phyloP scores from a whole-genome alignment of 306 rosid species.

The Acacia crassicarpa region DNA sequence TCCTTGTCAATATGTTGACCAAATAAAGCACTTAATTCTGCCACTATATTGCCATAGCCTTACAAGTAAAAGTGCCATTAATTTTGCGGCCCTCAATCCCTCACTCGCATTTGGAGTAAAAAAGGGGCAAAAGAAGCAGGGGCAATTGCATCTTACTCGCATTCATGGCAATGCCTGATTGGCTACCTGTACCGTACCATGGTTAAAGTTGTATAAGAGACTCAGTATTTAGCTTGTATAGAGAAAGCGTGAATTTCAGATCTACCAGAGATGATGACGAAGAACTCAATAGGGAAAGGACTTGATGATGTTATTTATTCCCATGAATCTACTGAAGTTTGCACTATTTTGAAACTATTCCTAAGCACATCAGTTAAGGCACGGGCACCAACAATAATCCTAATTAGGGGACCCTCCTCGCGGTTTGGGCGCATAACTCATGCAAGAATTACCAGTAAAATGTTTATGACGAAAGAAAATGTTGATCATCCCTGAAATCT shows the following conservation, averaged over 20 bases:
- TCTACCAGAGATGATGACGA: background rate
- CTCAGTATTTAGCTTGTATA: background rate
- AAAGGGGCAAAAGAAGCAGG: background rate
- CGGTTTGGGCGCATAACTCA: background rate
- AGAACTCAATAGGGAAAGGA: background rate
- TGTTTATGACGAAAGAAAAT: background rate
- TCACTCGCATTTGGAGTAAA: too few species aligned
- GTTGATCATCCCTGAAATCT: too few species aligned
- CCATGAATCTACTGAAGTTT: background rate
- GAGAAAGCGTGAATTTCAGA: background rate
- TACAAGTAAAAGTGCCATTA: too few species aligned
- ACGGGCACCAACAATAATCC: conserved; percentile 7
- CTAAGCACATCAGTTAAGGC: background rate
- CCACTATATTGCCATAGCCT: too few species aligned
- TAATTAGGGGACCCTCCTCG: background rate
- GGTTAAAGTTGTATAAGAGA: background rate
- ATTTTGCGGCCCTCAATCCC: too few species aligned
- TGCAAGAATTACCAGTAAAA: background rate
- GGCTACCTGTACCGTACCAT: background rate
- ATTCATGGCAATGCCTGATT: background rate
- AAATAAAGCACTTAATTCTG: too few species aligned
- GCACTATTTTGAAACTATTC: background rate
- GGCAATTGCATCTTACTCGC: conserved; percentile 12
- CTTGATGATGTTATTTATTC: background rate
- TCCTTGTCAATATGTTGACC: too few species aligned